A percentile compares a stretch with the other conserved stretches of the same genome.
These are phyloP conservation scores for Phanerochaete sordida DNA, from an alignment of 768 basidiomycete species.

Conservation along the genomic window DNA sequence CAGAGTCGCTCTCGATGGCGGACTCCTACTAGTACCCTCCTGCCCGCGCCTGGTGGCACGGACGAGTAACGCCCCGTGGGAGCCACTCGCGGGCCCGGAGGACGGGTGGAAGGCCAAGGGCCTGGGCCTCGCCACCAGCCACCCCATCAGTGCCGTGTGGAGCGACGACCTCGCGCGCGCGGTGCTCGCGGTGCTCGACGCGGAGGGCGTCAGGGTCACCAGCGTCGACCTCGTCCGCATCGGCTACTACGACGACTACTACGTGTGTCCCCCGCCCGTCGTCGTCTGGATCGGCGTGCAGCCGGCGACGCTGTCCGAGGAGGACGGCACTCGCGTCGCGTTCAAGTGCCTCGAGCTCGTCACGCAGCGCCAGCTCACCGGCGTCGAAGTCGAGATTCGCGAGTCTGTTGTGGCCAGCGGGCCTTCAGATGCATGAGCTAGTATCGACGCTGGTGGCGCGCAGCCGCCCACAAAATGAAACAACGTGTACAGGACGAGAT, in stretches of 20 bases:
- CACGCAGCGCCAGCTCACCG: conserved; percentile 20
- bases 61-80: background rate
- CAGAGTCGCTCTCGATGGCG: no score
- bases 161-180: conserved; percentile 8
- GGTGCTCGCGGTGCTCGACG: conserved; percentile 14
- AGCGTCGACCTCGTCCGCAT: conserved; percentile 20
- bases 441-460: no score
- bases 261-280: conserved; percentile 17
- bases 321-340: conserved; percentile 26
- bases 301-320: conserved; percentile 25
- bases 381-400: conserved; percentile 32
- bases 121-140: conserved; percentile 16
- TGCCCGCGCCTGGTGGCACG: background rate
- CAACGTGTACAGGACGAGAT: background rate
- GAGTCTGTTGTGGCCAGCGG: conserved; percentile 18
- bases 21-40: no score
- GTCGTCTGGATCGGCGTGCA: conserved; percentile 33
- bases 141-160: conserved; percentile 19
- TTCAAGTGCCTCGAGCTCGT: conserved; percentile 21
- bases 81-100: background rate
- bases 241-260: conserved; percentile 11
- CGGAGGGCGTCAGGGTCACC: conserved; percentile 15
- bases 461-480: no score
- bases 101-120: background rate
- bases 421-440: no score